A percentile compares a stretch with the other conserved stretches of the same genome.
Evolutionary conservation across 345 rosid species (phyloP).

Genomic region (Cardamine chenopodiifolia): DNA sequence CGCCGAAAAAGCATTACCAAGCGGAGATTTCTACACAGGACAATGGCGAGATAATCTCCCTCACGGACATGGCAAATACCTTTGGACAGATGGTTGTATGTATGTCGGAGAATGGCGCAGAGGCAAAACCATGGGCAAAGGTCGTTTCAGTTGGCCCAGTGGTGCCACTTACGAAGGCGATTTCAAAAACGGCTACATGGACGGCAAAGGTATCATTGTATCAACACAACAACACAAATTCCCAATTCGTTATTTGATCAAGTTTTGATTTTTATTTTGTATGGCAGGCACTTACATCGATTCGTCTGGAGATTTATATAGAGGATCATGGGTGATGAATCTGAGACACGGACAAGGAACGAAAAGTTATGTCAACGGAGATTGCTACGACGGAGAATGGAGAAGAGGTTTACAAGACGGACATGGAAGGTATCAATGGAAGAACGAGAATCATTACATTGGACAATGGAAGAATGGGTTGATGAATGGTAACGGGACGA

Average conservation of each 20-base stretch:
- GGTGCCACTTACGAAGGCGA: conserved; percentile 98
- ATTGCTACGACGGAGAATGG: conserved; percentile 91
- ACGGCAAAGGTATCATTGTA: conserved; percentile 63
- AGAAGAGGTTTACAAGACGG: conserved; percentile 83
- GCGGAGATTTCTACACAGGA: conserved; percentile 90
- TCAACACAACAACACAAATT: too few species aligned
- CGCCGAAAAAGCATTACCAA: conserved; percentile 59
- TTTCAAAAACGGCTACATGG: conserved; percentile 84
- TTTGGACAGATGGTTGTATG: conserved; percentile 96
- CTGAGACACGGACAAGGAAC: conserved; percentile 83
- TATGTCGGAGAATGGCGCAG: conserved; percentile 84
- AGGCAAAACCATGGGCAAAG: conserved; percentile 79
- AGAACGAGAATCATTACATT: conserved; percentile 66
- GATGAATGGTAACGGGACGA: conserved; percentile 79
- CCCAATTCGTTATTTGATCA: neutral
- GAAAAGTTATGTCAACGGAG: conserved; percentile 71
- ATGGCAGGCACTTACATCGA: conserved; percentile 65
- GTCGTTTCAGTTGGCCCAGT: conserved; percentile 88
- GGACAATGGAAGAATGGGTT: conserved; percentile 83
- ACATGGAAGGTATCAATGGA: conserved; percentile 90
- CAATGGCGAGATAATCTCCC: conserved; percentile 71
- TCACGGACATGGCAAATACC: conserved; percentile 79
- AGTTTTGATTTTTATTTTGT: neutral
- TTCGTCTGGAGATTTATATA: conserved; percentile 65
- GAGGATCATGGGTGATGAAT: conserved; percentile 90